These are phyloP conservation scores for Oryza meyeriana DNA, from an alignment of 176 grass and related monocot species.

Conservation along the genomic window DNA sequence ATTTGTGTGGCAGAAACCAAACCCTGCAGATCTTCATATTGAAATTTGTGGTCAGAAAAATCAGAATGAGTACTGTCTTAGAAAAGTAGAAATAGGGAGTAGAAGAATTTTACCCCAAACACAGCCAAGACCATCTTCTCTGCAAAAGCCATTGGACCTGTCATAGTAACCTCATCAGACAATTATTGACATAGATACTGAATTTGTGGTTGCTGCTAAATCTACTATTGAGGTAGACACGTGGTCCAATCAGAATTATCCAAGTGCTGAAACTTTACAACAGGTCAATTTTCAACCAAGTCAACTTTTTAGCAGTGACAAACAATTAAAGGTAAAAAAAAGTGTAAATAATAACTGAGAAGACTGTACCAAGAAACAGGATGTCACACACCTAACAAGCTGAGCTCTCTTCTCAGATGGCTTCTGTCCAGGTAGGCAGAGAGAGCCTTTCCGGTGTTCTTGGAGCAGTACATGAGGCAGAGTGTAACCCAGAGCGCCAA, in stretches of 20 bases:
- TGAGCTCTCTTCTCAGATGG: conserved; percentile 81
- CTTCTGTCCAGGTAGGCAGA: conserved; percentile 72
- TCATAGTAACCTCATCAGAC: background rate
- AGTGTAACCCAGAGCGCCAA: conserved; percentile 54
- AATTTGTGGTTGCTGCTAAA: background rate
- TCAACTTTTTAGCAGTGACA: background rate
- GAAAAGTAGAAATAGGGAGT: background rate
- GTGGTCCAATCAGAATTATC: background rate
- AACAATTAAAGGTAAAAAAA: background rate
- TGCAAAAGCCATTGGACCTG: conserved; percentile 84
- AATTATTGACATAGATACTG: background rate
- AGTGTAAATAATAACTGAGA: background rate
- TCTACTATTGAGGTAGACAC: background rate
- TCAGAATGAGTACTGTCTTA: background rate
- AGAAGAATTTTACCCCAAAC: conserved; percentile 78
- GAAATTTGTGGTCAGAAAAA: background rate
- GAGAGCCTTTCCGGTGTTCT: conserved; percentile 49
- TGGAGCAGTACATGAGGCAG: conserved; percentile 72
- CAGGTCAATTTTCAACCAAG: background rate
- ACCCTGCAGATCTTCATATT: background rate
- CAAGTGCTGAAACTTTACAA: background rate
- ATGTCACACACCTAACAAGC: conserved; percentile 50
- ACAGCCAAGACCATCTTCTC: conserved; percentile 92
- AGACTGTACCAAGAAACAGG: background rate
- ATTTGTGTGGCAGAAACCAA: background rate